Evolutionary conservation across 192 early-diverging fungal genomes (phyloP), one percentile per base, ranked within the genome.

Genomic region (Backusella tuberculispora): DNA sequence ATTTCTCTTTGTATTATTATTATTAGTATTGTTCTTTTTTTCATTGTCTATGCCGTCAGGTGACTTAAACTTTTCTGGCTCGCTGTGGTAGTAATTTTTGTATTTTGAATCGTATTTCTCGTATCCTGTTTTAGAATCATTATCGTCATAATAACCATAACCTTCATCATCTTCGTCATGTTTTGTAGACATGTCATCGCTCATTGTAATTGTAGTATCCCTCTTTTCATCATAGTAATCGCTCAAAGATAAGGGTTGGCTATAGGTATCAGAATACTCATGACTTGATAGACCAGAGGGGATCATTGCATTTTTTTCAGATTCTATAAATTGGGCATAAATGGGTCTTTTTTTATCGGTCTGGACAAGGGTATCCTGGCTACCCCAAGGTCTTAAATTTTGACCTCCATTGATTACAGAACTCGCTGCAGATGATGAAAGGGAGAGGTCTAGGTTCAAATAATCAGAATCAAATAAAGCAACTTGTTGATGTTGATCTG

Each of bases 291-390:
- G 8, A 15, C 37, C 64, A 40, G 13, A 5, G 34, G 26, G 26
- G 0, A 66, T n/a, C 26, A 47, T 24, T 47, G 44, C 42, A 37
- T 73, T 41, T 37, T 73, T 73, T 38, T 63, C 72, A 4, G 63
- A 26, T 37, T 73, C 72, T 43, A 64, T 47, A 46, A 73, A 73
- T 12, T 73, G 53, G 12, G 72, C 56, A 45, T 73, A 73, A 34
- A 73, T 73, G 24, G 72, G 72, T 26, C 67, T 68, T 50, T 68
- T 75, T 43, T 65, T 45, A 17, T 75, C 65, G 53, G 46, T 21
- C 29, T 68, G 64, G 7, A 78, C 76, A 5, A 78, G 63, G 0
- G 76, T 78, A 14, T 78, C 76, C 43, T 78, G 76, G 5, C 76
- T 78, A 7, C 71, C 76, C 63, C 63, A 78, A 9, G 76, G 76